A percentile compares a stretch with the other conserved stretches of the same genome.
Evolutionary conservation across 768 basidiomycete species (phyloP).

Genomic region (Guyanaporus albipodus): DNA sequence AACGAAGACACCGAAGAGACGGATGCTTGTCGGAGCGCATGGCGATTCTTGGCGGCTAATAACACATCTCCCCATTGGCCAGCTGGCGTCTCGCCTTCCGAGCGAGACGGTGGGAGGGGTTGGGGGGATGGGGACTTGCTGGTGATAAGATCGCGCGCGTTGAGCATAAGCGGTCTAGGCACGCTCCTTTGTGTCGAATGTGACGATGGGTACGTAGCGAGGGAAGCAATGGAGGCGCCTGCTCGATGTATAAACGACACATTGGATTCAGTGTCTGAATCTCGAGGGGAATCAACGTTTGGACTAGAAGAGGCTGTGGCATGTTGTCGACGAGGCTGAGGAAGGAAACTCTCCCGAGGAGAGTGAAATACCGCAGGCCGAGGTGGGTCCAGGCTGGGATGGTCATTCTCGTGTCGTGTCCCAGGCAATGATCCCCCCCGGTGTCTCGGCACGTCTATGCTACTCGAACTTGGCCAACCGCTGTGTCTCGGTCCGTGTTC

Average conservation of each 20-base stretch:
- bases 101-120: constrained; percentile 25
- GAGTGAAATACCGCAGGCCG: constrained; percentile 56
- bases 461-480: constrained; percentile 12
- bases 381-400: constrained; percentile 44
- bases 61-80: constrained; percentile 50
- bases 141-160: constrained; percentile 44
- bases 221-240: constrained; percentile 39
- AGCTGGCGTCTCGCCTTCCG: constrained; percentile 34
- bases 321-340: constrained; percentile 29
- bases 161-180: constrained; percentile 66
- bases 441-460: constrained; percentile 3
- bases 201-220: constrained; percentile 38
- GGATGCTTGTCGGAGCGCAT: constrained; percentile 47
- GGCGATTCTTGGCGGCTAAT: constrained; percentile 33
- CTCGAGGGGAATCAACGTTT: constrained; percentile 17
- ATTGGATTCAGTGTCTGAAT: constrained; percentile 17
- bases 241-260: constrained; percentile 35
- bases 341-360: constrained; percentile 53
- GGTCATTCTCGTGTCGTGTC: constrained; percentile 33
- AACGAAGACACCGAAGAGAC: constrained; percentile 63
- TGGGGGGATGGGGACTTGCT: constrained; percentile 21
- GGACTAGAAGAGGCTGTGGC: constrained; percentile 33
- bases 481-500: constrained; percentile 16
- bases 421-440: constrained; percentile 41
- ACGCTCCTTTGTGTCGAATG: constrained; percentile 42